Evolutionary conservation across 805 yeast species (phyloP).

Genomic region (Schwanniomyces yamadae): DNA sequence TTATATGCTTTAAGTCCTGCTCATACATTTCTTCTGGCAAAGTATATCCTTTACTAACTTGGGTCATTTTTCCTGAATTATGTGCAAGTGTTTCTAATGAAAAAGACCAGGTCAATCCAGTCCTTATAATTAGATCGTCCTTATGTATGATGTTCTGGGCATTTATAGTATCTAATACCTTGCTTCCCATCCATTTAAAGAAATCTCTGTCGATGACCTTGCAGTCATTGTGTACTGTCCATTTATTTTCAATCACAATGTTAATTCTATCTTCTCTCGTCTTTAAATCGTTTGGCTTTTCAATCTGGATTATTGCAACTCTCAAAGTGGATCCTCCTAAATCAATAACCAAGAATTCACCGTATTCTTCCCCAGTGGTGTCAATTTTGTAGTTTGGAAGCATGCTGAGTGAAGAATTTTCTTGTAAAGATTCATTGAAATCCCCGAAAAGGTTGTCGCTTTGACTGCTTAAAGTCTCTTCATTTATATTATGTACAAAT

Average conservation of each 20-base stretch:
- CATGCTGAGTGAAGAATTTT: conserved; percentile 34
- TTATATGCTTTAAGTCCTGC: conserved; percentile 36
- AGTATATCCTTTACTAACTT: conserved; percentile 62
- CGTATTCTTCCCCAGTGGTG: conserved; percentile 37
- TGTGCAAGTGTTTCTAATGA: conserved; percentile 45
- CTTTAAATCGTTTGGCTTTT: conserved; percentile 10
- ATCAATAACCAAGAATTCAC: conserved; percentile 48
- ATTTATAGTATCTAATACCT: conserved; percentile 28
- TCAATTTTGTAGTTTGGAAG: conserved; percentile 38
- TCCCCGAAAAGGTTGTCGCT: conserved; percentile 20
- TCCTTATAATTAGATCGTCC: conserved; percentile 19
- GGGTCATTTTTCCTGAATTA: conserved; percentile 45
- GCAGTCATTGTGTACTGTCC: conserved; percentile 37
- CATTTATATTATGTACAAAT: conserved; percentile 4
- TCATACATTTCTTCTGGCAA: conserved; percentile 43
- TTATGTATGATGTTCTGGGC: conserved; percentile 16
- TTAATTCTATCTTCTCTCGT: conserved; percentile 23
- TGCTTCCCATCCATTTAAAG: conserved; percentile 41
- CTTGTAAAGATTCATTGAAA: conserved; percentile 28
- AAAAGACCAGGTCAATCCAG: conserved; percentile 59
- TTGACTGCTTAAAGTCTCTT: conserved; percentile 11
- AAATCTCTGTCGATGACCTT: conserved; percentile 43
- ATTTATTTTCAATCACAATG: conserved; percentile 30
- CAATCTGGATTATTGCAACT: conserved; percentile 37
- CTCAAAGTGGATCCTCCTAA: conserved; percentile 58